Conservation (phyloP, 345 rosid genomes). For the Populus tremula region DNA sequence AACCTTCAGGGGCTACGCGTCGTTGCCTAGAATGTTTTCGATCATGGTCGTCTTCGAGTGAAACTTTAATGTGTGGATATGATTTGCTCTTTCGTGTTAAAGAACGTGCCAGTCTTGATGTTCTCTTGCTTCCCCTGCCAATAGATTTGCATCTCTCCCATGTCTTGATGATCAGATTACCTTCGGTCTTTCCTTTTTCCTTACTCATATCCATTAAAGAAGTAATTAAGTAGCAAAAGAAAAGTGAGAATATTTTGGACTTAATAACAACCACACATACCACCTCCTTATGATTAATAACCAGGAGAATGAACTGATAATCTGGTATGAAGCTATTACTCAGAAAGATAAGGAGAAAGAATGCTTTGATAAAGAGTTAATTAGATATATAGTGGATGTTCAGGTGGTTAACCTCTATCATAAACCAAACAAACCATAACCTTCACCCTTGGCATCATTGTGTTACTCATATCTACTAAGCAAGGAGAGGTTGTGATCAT, state of each 20-base stretch:
- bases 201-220: slow-evolving; percentile 31
- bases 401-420: slow-evolving; percentile 21
- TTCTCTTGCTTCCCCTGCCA: slow-evolving; percentile 21
- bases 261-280: not conserved
- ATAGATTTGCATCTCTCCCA: slow-evolving; percentile 60
- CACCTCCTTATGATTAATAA: not conserved
- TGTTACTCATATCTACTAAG: slow-evolving; percentile 22
- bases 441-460: slow-evolving; percentile 23
- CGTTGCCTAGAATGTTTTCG: slow-evolving; percentile 1
- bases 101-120: slow-evolving; percentile 1
- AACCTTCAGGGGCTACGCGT: slow-evolving; percentile 28
- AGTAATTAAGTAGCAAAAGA: not conserved
- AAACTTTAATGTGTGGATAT: slow-evolving; percentile 20
- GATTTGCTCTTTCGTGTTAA: slow-evolving; percentile 46
- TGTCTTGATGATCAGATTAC: slow-evolving; percentile 43
- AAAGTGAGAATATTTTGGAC: not conserved
- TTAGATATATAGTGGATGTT: not conserved
- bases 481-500: not conserved
- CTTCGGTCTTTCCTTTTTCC: slow-evolving; percentile 33
- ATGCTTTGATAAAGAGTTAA: not conserved
- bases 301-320: not conserved
- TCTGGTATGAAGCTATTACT: not conserved
- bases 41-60: not conserved
- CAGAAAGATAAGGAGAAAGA: not conserved
- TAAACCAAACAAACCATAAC: slow-evolving; percentile 27